Evolutionary conservation across 2,329 filamentous ascomycete species (phyloP), one percentile per base, ranked within the genome.

Genomic region (Biscogniauxia mediterranea): DNA sequence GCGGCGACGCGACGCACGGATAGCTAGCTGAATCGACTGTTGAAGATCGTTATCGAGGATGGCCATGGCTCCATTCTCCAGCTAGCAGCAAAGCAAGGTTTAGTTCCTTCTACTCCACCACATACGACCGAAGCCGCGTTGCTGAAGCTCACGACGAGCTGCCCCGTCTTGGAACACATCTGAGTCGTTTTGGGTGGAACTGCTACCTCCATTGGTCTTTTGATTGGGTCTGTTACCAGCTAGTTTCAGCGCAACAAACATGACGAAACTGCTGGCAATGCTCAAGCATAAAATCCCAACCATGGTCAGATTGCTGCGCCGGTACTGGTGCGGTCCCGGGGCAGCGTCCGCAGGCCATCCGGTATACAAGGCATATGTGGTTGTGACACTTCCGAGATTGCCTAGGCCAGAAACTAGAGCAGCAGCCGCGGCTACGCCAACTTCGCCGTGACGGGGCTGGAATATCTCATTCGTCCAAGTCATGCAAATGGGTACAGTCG

Each of bases 401-500:
- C 93, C 93, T 49, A 96, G 81, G 0, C 93, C 93, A 0, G 91
- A 95, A 0, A 97, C 93, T 11, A 97, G 81, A 2, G 93, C 93
- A 1, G 90, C 87, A 0, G 93, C 92, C 15, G 93, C 90, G 3
- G 93, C 93, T 6, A 97, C 92, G 59, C 93, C 93, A 21, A 97
- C 91, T 76, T 97, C 93, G 54, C 93, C 92, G 71, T 97, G 93
- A 13, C 93, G 89, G 32, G 85, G 85, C 77, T 96, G 92, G 80
- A 97, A 97, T 71, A 96, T 89, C 76, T 96, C 91, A 64, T 88
- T 91, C 32, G 91, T 92, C 93, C 93, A 96, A 42, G 92, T 89
- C 93, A 97, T 97, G 75, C 91, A 94, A 71, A 94, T 94, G 11
- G 93, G 93, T 0, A 96, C 92, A 0, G 93, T 96, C 3, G 93